Percentiles rank a stretch among this genome's conserved stretches.
Conservation (phyloP, 1,284 basidiomycete species). For the Ustilago xerochloae region DNA sequence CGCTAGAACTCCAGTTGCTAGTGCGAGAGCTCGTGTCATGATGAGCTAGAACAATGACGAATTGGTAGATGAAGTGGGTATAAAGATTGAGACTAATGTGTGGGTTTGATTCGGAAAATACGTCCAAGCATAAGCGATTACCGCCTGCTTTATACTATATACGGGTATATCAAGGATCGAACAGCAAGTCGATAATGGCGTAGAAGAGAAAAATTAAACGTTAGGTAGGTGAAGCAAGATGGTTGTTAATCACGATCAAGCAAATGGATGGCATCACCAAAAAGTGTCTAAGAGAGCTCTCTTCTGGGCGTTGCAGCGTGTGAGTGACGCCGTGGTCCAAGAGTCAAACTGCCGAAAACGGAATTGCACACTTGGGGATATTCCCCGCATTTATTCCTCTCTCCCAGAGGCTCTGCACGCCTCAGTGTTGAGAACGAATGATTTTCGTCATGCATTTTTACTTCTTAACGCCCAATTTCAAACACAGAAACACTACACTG, state of each 20-base stretch:
- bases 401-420: not conserved
- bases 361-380: not conserved
- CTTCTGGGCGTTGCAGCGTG: too few relatives aligned
- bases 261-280: not conserved
- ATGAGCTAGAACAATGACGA: not conserved
- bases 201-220: too few relatives aligned
- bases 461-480: constrained; percentile 12
- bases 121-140: too few relatives aligned
- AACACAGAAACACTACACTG: constrained; percentile 6
- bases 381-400: constrained; percentile 24
- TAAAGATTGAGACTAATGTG: too few relatives aligned
- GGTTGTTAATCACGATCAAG: too few relatives aligned
- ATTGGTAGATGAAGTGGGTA: not conserved
- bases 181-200: too few relatives aligned
- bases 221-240: too few relatives aligned
- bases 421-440: not conserved
- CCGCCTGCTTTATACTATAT: too few relatives aligned
- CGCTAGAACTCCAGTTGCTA: not conserved
- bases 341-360: constrained; percentile 4
- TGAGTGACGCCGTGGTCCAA: too few relatives aligned
- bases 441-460: constrained; percentile 12
- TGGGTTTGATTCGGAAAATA: too few relatives aligned
- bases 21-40: not conserved
- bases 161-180: too few relatives aligned
- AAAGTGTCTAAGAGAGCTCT: too few relatives aligned